Conservation (phyloP, 495 filamentous ascomycete species). For the Mytilinidion resinicola region DNA sequence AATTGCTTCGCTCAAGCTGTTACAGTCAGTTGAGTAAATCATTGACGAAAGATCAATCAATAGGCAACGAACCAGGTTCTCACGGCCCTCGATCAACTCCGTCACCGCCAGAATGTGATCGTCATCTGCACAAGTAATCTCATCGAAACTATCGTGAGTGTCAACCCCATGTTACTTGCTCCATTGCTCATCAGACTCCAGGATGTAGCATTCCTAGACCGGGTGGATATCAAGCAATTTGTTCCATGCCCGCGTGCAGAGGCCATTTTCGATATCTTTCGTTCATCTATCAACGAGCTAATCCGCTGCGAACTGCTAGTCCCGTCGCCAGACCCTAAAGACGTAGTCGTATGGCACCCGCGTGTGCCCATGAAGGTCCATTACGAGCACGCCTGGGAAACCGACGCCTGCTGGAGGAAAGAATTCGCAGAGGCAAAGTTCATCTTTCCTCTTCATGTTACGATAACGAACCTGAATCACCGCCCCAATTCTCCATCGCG, state of each 20-base stretch:
- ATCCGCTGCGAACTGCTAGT: conserved; percentile 36
- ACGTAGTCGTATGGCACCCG: background rate
- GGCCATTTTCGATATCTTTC: conserved; percentile 47
- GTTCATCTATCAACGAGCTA: conserved; percentile 45
- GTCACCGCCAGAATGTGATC: conserved; percentile 40
- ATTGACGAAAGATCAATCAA: conserved; percentile 5
- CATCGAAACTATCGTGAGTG: conserved; percentile 35
- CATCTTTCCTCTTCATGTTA: background rate
- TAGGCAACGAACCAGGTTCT: conserved; percentile 43
- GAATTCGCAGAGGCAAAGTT: no score
- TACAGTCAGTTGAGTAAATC: background rate
- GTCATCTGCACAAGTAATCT: conserved; percentile 51
- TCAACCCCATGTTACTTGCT: background rate
- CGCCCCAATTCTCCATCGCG: conserved; percentile 6
- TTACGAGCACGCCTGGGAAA: no score
- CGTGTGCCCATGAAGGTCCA: background rate
- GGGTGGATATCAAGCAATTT: conserved; percentile 47
- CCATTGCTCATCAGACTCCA: background rate
- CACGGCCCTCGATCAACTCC: conserved; percentile 32
- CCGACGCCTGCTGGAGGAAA: no score
- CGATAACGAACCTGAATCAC: background rate
- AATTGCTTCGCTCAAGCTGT: no score
- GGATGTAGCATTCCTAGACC: conserved; percentile 51
- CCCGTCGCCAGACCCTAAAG: background rate
- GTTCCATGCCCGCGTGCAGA: conserved; percentile 38